phyloP scores from a whole-genome alignment of 148 eudicot genomes.

The Silene uniflora region DNA sequence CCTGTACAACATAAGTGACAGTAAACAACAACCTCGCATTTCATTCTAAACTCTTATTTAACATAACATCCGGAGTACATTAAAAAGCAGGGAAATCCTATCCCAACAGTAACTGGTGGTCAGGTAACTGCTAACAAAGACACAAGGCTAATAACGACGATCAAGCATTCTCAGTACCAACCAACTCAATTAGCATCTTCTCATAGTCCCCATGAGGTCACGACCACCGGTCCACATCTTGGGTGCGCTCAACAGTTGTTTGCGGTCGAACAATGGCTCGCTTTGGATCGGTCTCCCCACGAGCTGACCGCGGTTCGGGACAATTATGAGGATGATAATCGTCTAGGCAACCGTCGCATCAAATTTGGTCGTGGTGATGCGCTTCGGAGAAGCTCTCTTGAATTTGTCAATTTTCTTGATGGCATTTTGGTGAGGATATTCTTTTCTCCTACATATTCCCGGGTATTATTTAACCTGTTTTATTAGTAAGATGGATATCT shows the following conservation, averaged over 20 bases:
- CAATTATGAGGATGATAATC: constrained; percentile 14
- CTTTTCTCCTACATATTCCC: neutral
- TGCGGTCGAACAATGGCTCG: constrained; percentile 45
- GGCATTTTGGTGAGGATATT: neutral
- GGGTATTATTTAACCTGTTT: no score
- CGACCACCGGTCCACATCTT: constrained; percentile 38
- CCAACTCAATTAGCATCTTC: constrained; percentile 69
- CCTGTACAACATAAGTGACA: neutral
- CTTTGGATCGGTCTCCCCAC: constrained; percentile 33
- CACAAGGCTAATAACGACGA: neutral
- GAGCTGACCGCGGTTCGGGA: constrained; percentile 28
- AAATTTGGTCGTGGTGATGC: constrained; percentile 7
- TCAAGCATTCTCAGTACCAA: constrained; percentile 56
- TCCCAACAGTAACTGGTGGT: neutral
- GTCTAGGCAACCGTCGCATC: neutral
- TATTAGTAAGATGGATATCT: no score
- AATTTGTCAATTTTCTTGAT: neutral
- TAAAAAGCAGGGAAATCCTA: constrained; percentile 21
- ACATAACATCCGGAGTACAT: constrained; percentile 6
- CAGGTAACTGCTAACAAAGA: neutral
- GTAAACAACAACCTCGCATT: neutral
- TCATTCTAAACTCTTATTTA: constrained; percentile 23
- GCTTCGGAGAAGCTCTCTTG: neutral
- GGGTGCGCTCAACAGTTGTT: constrained; percentile 32
- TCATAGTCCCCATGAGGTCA: constrained; percentile 71